Conservation (phyloP, 148 eudicot genomes). For the Selenicereus undatus region DNA sequence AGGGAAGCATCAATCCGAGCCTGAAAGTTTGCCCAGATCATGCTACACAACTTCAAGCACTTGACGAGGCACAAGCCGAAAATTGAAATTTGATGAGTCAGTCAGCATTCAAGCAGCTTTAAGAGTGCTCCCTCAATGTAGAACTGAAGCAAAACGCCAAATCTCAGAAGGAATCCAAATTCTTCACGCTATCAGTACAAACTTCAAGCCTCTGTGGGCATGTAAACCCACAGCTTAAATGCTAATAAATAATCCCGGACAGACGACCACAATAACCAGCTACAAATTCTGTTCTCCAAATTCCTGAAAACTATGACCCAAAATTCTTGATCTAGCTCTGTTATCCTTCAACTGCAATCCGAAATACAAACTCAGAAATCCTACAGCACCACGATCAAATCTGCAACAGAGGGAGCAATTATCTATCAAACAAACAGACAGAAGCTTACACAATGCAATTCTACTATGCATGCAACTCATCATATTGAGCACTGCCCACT, state of each 20-base stretch:
- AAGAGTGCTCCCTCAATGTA: neutral
- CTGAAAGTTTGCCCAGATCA: constrained; percentile 10
- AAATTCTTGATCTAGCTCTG: neutral
- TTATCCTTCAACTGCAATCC: constrained; percentile 8
- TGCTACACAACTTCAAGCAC: constrained; percentile 12
- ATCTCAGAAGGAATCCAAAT: neutral
- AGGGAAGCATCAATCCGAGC: constrained; percentile 8
- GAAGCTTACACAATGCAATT: neutral
- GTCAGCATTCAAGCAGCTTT: neutral
- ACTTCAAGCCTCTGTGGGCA: constrained; percentile 12
- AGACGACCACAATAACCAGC: neutral
- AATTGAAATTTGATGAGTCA: constrained; percentile 12
- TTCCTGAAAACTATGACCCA: neutral
- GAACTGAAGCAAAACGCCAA: neutral
- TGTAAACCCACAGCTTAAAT: constrained; percentile 5
- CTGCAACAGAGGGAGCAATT: neutral
- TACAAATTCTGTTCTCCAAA: neutral
- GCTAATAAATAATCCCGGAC: neutral
- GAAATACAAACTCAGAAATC: constrained; percentile 9
- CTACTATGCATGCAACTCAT: constrained; percentile 4
- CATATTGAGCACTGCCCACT: constrained; percentile 3
- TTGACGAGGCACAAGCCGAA: neutral
- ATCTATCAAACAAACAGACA: neutral
- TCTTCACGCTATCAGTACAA: constrained; percentile 10
- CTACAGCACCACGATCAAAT: constrained; percentile 1